These are phyloP conservation scores for Suhomyces kunorum DNA, from an alignment of 1,139 yeast species.

Conservation along the genomic window DNA sequence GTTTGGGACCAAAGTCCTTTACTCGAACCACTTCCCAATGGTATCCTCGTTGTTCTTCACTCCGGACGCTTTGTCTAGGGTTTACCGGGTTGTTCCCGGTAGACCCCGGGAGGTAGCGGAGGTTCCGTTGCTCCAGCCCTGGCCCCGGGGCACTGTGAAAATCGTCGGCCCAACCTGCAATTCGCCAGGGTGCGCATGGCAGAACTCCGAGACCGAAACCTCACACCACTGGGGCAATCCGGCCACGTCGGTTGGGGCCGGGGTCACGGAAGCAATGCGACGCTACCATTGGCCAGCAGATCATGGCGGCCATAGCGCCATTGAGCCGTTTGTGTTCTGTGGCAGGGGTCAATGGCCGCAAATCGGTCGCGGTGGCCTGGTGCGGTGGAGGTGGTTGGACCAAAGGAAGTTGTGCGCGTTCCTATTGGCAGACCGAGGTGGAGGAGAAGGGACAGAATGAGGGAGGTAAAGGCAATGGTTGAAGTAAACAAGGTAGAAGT, in stretches of 20 bases:
- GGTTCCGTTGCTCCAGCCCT: conserved; percentile 3
- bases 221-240: conserved; percentile 10
- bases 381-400: conserved; percentile 4
- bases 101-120: neutral
- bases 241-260: neutral
- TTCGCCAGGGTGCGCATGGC: conserved; percentile 14
- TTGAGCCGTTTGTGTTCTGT: too few relatives aligned
- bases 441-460: neutral
- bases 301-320: neutral
- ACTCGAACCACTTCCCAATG: too few relatives aligned
- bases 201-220: conserved; percentile 26
- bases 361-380: neutral
- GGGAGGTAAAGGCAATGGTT: neutral
- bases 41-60: too few relatives aligned
- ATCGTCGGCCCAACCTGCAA: conserved; percentile 8
- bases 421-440: conserved; percentile 6
- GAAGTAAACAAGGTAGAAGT: neutral
- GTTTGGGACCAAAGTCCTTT: neutral
- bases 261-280: neutral
- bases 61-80: neutral
- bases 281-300: neutral
- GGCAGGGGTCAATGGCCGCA: conserved; percentile 1
- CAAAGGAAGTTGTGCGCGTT: conserved; percentile 5
- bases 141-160: conserved; percentile 11
- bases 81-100: neutral